Base-by-base conservation (phyloP, 2,329 filamentous ascomycete genomes). In the Monilinia polystroma region DNA sequence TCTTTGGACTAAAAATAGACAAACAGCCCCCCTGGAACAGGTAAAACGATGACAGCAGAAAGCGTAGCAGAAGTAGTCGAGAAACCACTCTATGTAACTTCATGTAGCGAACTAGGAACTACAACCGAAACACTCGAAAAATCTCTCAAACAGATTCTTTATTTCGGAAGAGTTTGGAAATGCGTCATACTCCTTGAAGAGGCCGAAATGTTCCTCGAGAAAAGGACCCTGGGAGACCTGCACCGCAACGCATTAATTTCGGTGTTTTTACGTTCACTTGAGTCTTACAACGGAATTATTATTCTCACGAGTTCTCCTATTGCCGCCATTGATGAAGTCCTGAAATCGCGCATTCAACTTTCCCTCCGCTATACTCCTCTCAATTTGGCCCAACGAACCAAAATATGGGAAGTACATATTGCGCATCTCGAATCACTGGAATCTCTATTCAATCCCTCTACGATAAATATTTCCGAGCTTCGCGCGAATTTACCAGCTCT, bases 261-360 rank as follows among this genome's bases (percentile, higher is more conserved):
- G 29, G 76, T 77, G 45, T 75, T 78, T 56, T 73, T 81, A 41
- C 76, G 78, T 18, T 72, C 74, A n/a, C 70, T 81, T 16, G 76
- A 79, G 47, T 80, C 80, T 60, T 80, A 79, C 58, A 70, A 41
- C 20, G 64, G 80, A 51, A 77, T 81, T 58, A 71, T 79, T 1
- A 77, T 81, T 68, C 74, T 81, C 0, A 81, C 80, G 3, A 77
- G 77, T n/a, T 78, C 80, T 26, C 75, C 79, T 1, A 76, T 80
- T 52, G 58, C 72, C 2, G 67, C 66, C 14, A 75, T 80, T 54
- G 79, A 80, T 55, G 73, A 75, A 29, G 78, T 77, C 0, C 76
- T 80, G 68, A 73, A 75, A 41, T 75, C 73, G 10, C 72, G 77
- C 11, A 77, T 79, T 62, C 76, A 78, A 57, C 69, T 78, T 14